Evolutionary conservation across 2,329 filamentous ascomycete genomes (phyloP).

Genomic region (Fusarium lyarnte): DNA sequence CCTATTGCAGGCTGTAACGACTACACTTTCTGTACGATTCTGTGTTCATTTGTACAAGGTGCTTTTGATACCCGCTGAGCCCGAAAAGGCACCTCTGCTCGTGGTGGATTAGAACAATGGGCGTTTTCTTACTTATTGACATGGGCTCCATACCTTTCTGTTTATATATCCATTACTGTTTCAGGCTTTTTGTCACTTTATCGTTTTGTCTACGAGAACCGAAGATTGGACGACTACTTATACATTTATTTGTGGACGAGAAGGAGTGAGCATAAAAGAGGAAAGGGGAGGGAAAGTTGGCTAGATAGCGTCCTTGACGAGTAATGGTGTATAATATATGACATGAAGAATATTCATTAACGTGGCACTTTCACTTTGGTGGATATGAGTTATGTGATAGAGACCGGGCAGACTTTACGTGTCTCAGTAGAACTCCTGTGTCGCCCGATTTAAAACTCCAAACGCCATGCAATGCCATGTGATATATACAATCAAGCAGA

Average conservation of each 20-base stretch:
- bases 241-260: not conserved
- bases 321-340: constrained; percentile 24
- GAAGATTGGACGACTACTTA: constrained; percentile 14
- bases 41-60: constrained; percentile 29
- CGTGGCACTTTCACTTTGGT: not conserved
- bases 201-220: constrained; percentile 23
- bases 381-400: not conserved
- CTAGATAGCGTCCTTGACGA: constrained; percentile 15
- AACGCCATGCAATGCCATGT: constrained; percentile 51
- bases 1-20: constrained; percentile 33
- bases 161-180: not conserved
- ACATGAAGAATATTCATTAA: constrained; percentile 26
- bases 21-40: constrained; percentile 30
- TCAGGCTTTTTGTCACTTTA: not conserved
- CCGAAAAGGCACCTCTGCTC: constrained; percentile 33
- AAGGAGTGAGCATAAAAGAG: constrained; percentile 1
- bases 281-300: not conserved
- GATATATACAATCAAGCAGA: constrained; percentile 8
- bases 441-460: constrained; percentile 25
- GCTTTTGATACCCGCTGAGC: constrained; percentile 44
- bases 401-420: constrained; percentile 3
- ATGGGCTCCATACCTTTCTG: not conserved
- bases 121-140: constrained; percentile 22
- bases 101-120: constrained; percentile 34
- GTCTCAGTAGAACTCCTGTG: not conserved